Conservation (phyloP, 257 asterid genomes). For the Nemophila menziesii region DNA sequence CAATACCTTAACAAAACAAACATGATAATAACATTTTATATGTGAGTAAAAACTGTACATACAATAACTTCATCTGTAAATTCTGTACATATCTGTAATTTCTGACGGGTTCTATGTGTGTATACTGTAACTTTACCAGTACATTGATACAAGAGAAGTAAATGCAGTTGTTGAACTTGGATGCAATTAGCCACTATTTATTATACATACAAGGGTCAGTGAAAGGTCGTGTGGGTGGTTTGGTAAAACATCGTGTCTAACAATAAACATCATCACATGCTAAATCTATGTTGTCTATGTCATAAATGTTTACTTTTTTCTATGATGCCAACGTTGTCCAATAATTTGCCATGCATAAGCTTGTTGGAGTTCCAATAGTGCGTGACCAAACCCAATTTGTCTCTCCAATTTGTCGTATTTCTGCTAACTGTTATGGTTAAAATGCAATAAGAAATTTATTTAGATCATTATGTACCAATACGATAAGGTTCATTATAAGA, state of each 20-base stretch:
- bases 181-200: not conserved
- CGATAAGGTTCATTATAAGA: not conserved
- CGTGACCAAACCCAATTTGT: constrained; percentile 61
- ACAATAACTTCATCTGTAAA: too few relatives aligned
- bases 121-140: too few relatives aligned
- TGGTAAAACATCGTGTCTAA: too few relatives aligned
- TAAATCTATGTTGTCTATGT: not conserved
- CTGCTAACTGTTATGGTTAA: constrained; percentile 50
- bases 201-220: too few relatives aligned
- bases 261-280: not conserved
- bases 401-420: constrained; percentile 41
- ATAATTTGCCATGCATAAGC: constrained; percentile 41
- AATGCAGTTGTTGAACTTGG: too few relatives aligned
- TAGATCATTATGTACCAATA: not conserved
- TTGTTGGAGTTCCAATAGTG: constrained; percentile 74
- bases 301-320: not conserved
- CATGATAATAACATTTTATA: too few relatives aligned
- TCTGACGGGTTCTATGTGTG: too few relatives aligned
- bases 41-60: too few relatives aligned
- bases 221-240: too few relatives aligned
- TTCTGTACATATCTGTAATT: too few relatives aligned
- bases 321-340: constrained; percentile 55
- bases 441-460: not conserved
- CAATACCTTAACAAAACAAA: too few relatives aligned
- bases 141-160: too few relatives aligned